Evolutionary conservation across 1,139 yeast genomes (phyloP).

Genomic region (Pichia inconspicua): DNA sequence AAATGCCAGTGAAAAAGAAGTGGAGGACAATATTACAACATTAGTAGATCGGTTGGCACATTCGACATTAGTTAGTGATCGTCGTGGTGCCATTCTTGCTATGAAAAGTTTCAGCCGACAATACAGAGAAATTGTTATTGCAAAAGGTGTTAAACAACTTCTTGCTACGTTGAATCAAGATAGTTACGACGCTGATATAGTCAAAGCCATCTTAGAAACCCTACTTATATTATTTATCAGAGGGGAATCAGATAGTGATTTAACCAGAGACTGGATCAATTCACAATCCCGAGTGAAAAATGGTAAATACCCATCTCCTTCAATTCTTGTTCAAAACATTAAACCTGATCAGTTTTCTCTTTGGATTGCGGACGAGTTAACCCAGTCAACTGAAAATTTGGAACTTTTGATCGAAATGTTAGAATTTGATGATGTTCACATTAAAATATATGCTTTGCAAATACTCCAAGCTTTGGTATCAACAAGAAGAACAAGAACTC

Average conservation of each 20-base stretch:
- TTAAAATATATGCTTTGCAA: constrained; percentile 74
- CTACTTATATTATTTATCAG: constrained; percentile 72
- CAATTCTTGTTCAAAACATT: constrained; percentile 47
- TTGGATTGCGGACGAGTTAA: constrained; percentile 93
- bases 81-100: constrained; percentile 87
- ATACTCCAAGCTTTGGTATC: constrained; percentile 76
- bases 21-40: constrained; percentile 82
- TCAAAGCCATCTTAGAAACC: constrained; percentile 80
- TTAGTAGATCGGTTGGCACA: constrained; percentile 82
- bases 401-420: constrained; percentile 37
- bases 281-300: constrained; percentile 71
- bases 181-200: constrained; percentile 58
- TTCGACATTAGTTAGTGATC: constrained; percentile 73
- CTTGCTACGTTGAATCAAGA: constrained; percentile 59
- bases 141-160: constrained; percentile 75
- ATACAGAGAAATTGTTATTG: constrained; percentile 84
- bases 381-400: constrained; percentile 58
- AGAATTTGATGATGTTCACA: constrained; percentile 59
- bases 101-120: constrained; percentile 85
- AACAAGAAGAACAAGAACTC: constrained; percentile 66
- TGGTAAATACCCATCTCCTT: constrained; percentile 79
- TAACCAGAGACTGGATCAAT: constrained; percentile 63
- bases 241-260: constrained; percentile 40
- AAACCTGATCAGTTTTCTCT: constrained; percentile 77
- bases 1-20: constrained; percentile 39